A percentile compares a stretch with the other conserved stretches of the same genome.
Conservation (phyloP, 495 filamentous ascomycete species). For the Penicillium canariense region DNA sequence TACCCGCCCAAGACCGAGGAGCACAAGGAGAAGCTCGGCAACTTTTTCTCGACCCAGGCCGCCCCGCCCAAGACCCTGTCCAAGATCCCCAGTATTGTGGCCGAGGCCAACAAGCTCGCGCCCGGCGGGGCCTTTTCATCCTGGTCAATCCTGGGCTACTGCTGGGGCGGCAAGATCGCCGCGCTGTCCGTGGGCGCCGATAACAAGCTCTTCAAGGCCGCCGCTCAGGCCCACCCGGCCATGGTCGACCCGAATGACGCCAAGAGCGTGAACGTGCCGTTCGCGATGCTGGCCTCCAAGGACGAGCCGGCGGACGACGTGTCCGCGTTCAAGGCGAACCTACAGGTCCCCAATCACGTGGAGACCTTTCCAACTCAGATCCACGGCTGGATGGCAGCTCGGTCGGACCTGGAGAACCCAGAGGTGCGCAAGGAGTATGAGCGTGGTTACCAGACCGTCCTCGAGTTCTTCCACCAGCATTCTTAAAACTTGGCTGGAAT, state of each 20-base stretch:
- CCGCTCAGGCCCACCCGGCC: slow-evolving; percentile 75
- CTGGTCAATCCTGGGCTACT: slow-evolving; percentile 89
- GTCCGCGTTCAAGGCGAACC: slow-evolving; percentile 63
- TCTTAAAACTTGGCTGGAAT: slow-evolving; percentile 43
- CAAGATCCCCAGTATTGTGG: slow-evolving; percentile 62
- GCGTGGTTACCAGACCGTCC: slow-evolving; percentile 69
- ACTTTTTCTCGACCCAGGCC: slow-evolving; percentile 73
- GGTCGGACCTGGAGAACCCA: slow-evolving; percentile 63
- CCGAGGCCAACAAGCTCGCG: slow-evolving; percentile 49
- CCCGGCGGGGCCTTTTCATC: slow-evolving; percentile 52
- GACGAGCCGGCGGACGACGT: slow-evolving; percentile 68
- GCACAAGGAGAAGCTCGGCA: slow-evolving; percentile 69
- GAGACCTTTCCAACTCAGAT: slow-evolving; percentile 80
- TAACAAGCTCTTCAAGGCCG: slow-evolving; percentile 65
- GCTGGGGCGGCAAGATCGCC: slow-evolving; percentile 88
- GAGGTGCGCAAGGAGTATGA: slow-evolving; percentile 73
- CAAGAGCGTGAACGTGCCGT: slow-evolving; percentile 59
- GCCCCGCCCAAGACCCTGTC: slow-evolving; percentile 60
- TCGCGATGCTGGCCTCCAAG: slow-evolving; percentile 63
- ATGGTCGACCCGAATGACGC: slow-evolving; percentile 80
- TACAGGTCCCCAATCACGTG: slow-evolving; percentile 68
- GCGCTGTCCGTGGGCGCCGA: slow-evolving; percentile 56
- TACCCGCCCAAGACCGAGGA: slow-evolving; percentile 80
- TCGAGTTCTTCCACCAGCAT: slow-evolving; percentile 75
- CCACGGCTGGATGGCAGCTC: slow-evolving; percentile 90